phyloP scores from a whole-genome alignment of 768 basidiomycete species.

The Clathrus columnatus region DNA sequence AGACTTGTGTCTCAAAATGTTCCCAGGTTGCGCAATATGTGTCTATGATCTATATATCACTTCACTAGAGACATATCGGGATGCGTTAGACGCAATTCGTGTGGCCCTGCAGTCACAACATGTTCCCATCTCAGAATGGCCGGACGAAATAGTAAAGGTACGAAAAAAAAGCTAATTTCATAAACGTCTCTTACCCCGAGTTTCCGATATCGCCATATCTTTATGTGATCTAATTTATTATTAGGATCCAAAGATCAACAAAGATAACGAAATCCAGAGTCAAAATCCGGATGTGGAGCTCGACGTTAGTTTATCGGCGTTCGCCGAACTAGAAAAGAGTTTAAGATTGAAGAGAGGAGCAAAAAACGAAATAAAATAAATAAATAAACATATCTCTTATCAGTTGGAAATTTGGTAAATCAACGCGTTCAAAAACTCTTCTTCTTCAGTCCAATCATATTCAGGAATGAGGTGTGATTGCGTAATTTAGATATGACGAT shows the following conservation, averaged over 20 bases:
- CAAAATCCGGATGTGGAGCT: constrained; percentile 5
- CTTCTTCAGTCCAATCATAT: neutral
- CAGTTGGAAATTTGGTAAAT: neutral
- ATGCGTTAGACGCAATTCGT: constrained; percentile 43
- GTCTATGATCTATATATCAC: constrained; percentile 86
- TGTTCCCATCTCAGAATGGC: constrained; percentile 61
- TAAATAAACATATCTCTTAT: neutral
- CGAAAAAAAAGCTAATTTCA: no score
- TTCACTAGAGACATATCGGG: constrained; percentile 51
- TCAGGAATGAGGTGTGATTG: neutral
- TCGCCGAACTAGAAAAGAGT: constrained; percentile 2
- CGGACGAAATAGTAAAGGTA: constrained; percentile 33
- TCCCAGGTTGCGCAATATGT: constrained; percentile 66
- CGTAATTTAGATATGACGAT: neutral
- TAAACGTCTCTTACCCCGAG: neutral
- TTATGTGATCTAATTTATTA: neutral
- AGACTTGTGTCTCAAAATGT: neutral
- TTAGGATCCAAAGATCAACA: neutral
- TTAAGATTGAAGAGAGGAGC: neutral
- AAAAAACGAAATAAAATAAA: neutral
- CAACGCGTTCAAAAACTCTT: neutral
- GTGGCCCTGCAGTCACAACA: constrained; percentile 35
- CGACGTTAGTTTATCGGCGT: constrained; percentile 9
- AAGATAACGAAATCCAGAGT: neutral
- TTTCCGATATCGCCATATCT: neutral